Conservation (phyloP, 2,329 filamentous ascomycete species). For the Pyrenophora tritici-repentis region DNA sequence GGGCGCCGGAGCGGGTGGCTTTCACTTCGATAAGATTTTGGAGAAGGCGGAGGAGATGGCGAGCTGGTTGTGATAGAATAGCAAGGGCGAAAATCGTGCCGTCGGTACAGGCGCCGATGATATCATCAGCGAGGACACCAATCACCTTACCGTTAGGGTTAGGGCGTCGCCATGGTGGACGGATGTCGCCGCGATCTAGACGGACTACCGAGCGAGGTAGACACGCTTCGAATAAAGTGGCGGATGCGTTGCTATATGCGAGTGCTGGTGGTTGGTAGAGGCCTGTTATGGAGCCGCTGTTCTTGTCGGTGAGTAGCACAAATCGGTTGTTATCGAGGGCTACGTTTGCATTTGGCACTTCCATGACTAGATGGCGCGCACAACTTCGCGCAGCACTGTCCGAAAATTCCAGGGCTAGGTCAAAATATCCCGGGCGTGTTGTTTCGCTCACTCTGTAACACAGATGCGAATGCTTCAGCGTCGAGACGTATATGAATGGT, state of each 20-base stretch:
- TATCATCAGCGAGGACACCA: slow-evolving; percentile 53
- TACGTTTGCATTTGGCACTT: slow-evolving; percentile 6
- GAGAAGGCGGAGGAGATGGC: slow-evolving; percentile 72
- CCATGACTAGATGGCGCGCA: slow-evolving; percentile 33
- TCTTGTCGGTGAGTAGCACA: slow-evolving; percentile 44
- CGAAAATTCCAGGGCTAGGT: slow-evolving; percentile 34
- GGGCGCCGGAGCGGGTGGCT: slow-evolving; percentile 15
- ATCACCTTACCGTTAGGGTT: slow-evolving; percentile 11
- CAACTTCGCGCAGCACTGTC: slow-evolving; percentile 38
- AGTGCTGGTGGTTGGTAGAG: slow-evolving; percentile 31
- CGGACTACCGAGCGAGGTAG: slow-evolving; percentile 51
- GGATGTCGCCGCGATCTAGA: slow-evolving; percentile 57
- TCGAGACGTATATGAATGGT: slow-evolving; percentile 60
- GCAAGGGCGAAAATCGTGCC: slow-evolving; percentile 64
- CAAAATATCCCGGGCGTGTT: slow-evolving; percentile 34
- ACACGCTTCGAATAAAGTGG: slow-evolving; percentile 49
- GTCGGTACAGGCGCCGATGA: slow-evolving; percentile 57
- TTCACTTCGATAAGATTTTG: slow-evolving; percentile 62
- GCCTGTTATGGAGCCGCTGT: slow-evolving; percentile 33
- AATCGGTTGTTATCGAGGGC: slow-evolving; percentile 17
- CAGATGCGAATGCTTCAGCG: slow-evolving; percentile 58
- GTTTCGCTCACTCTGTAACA: slow-evolving; percentile 50
- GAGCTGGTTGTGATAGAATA: slow-evolving; percentile 65
- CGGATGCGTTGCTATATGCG: slow-evolving; percentile 30
- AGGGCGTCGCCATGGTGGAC: slow-evolving; percentile 44